Evolutionary conservation across 306 rosid species (phyloP).

Genomic region (Malus domestica): ASM211411v1 NC_041789.1:32392001-32392500

Average conservation of each 20-base stretch:
- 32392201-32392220: slow-evolving; percentile 56
- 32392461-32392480: slow-evolving; percentile 69
- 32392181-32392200: slow-evolving; percentile 57
- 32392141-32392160: slow-evolving; percentile 77
- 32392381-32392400: slow-evolving; percentile 61
- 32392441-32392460: slow-evolving; percentile 50
- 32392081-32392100: background rate
- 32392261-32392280: slow-evolving; percentile 51
- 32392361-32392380: slow-evolving; percentile 53
- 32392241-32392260: slow-evolving; percentile 70
- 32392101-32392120: slow-evolving; percentile 18
- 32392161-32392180: slow-evolving; percentile 62
- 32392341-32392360: slow-evolving; percentile 65
- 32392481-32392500: slow-evolving; percentile 48
- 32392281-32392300: slow-evolving; percentile 65
- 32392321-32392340: slow-evolving; percentile 51
- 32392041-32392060: background rate
- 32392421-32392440: slow-evolving; percentile 53
- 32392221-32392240: slow-evolving; percentile 56
- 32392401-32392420: slow-evolving; percentile 49
- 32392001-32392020: background rate
- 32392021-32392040: background rate
- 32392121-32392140: slow-evolving; percentile 69
- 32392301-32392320: slow-evolving; percentile 49
- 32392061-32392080: slow-evolving; percentile 1